Base-by-base conservation (phyloP, 495 filamentous ascomycete species). In the Aspergillus diversus region DNA sequence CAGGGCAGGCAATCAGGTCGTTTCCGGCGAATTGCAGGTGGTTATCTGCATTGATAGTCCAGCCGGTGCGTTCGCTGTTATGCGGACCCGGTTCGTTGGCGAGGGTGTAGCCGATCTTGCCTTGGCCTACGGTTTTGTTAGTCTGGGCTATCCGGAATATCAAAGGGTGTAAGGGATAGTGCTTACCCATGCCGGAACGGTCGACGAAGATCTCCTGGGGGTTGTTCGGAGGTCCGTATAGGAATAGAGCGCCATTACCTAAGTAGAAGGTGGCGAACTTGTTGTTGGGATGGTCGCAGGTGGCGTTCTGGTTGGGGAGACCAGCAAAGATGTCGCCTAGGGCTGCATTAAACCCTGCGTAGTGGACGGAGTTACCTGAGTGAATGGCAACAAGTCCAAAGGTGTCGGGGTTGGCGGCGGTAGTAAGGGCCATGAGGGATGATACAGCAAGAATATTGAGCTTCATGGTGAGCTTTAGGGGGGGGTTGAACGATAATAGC, bases 161-260 rank as follows among this genome's bases (percentile, higher is more conserved):
- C 9, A 11, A 21, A 5, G 33, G n/a, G 17, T 5, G 33, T 31
- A 2, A 27, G 21, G 21, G n/a, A n/a, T 32, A 55, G 21, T n/a
- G 53, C 66, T 16, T 72, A 73, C 74, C 74, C 81, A 84, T 84
- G 66, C 81, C 81, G 43, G 82, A 84, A 52, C 80, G 79, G 63
- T 86, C 83, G 42, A 78, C 80, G 56, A 69, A 81, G 59, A 84
- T 65, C 69, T 80, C 71, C 70, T 84, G 82, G 17, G 74, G 66
- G 48, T 71, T 72, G 27, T 69, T 73, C 32, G 73, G 71, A 12
- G 46, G 37, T 52, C 75, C 69, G 64, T 79, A 83, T 43, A 85
- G 79, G 65, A 65, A 79, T 33, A 85, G 75, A 37, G 71, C 73
- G 32, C 73, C 77, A 54, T 84, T 71, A 16, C 76, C 55, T 59